phyloP scores from a whole-genome alignment of 345 rosid species.

The Erodium maritimum region DNA sequence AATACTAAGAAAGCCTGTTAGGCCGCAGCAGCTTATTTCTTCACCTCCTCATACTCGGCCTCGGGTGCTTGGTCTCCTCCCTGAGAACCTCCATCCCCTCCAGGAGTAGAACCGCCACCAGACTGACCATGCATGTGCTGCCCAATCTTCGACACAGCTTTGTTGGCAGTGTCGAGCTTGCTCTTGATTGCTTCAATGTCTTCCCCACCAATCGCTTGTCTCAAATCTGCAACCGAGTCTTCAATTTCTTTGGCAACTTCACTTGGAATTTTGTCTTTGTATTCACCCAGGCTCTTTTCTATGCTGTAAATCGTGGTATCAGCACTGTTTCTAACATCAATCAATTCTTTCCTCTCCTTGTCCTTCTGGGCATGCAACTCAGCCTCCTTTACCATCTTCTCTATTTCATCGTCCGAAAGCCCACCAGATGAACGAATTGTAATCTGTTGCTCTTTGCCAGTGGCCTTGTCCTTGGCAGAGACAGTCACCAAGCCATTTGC shows the following conservation, averaged over 20 bases:
- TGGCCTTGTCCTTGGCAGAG: slow-evolving; percentile 28
- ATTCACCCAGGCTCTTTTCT: slow-evolving; percentile 30
- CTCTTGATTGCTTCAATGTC: slow-evolving; percentile 9
- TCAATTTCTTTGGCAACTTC: slow-evolving; percentile 24
- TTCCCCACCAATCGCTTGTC: slow-evolving; percentile 12
- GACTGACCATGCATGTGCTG: slow-evolving; percentile 19
- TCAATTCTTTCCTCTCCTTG: slow-evolving; percentile 23
- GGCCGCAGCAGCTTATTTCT: neutral
- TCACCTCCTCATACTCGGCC: slow-evolving; percentile 13
- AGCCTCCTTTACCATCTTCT: slow-evolving; percentile 31
- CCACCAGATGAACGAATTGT: slow-evolving; percentile 30
- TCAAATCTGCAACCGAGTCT: slow-evolving; percentile 21
- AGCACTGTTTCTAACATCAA: slow-evolving; percentile 22
- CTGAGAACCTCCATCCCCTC: slow-evolving; percentile 6
- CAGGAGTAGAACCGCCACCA: slow-evolving; percentile 3
- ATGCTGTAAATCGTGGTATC: slow-evolving; percentile 27
- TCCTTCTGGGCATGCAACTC: slow-evolving; percentile 26
- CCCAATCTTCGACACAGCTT: slow-evolving; percentile 12
- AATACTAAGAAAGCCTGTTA: too few relatives aligned
- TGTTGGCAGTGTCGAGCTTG: slow-evolving; percentile 9
- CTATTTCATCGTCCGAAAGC: slow-evolving; percentile 19
- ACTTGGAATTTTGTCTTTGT: slow-evolving; percentile 21
- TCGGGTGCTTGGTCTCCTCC: slow-evolving; percentile 8
- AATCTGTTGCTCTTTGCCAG: slow-evolving; percentile 27
- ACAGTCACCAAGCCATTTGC: slow-evolving; percentile 30